A percentile compares a stretch with the other conserved stretches of the same genome.
phyloP scores from a whole-genome alignment of 176 grass and related monocot species.

The Oryza australiensis region DNA sequence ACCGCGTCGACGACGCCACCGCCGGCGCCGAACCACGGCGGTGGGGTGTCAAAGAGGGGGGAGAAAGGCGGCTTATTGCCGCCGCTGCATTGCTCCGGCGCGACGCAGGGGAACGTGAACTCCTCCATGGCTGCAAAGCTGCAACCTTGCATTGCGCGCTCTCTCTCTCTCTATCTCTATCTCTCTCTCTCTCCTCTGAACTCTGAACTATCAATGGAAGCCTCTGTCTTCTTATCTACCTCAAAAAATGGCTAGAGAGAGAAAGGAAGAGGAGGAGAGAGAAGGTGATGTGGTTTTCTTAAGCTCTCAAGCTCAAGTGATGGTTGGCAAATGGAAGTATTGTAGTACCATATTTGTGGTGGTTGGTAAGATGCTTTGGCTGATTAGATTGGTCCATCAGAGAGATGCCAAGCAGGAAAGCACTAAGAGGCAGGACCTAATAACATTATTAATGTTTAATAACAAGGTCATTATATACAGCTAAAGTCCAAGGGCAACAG shows the following conservation, averaged over 20 bases:
- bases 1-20: background rate
- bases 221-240: conserved; percentile 12
- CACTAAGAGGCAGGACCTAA: conserved; percentile 37
- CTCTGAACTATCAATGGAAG: no score
- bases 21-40: conserved; percentile 66
- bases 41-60: conserved; percentile 50
- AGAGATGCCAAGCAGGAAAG: conserved; percentile 42
- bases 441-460: conserved; percentile 26
- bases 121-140: conserved; percentile 58
- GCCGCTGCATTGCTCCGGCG: conserved; percentile 37
- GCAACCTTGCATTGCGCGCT: background rate
- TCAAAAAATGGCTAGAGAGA: conserved; percentile 20
- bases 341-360: conserved; percentile 25
- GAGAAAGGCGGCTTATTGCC: conserved; percentile 47
- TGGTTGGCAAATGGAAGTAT: conserved; percentile 46
- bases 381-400: conserved; percentile 40
- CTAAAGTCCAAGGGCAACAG: conserved; percentile 22
- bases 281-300: background rate
- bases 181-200: no score
- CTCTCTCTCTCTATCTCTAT: background rate
- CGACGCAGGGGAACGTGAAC: conserved; percentile 70
- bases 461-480: conserved; percentile 20
- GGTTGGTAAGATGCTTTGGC: conserved; percentile 47
- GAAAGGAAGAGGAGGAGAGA: background rate
- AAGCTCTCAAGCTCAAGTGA: conserved; percentile 29